phyloP scores from a whole-genome alignment of 805 yeast genomes.

The Metschnikowia lunata region DNA sequence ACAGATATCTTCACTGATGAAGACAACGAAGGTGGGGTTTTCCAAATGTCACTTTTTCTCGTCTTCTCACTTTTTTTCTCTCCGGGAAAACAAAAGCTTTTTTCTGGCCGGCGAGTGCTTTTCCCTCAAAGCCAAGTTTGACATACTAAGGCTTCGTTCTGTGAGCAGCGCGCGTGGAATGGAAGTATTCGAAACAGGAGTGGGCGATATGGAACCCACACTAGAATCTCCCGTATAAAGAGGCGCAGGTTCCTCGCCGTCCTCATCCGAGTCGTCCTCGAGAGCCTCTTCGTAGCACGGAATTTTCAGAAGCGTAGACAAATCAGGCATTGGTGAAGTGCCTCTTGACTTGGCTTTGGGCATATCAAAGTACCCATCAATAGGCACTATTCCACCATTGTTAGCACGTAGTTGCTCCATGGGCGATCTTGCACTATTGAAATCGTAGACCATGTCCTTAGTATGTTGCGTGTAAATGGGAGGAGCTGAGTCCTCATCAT shows the following conservation, averaged over 20 bases:
- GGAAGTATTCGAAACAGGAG: not conserved
- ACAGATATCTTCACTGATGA: too few relatives aligned
- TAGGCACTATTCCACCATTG: constrained; percentile 14
- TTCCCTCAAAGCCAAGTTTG: constrained; percentile 7
- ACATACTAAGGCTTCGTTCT: constrained; percentile 11
- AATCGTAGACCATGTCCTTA: constrained; percentile 36
- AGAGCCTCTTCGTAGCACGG: constrained; percentile 40
- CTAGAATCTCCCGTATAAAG: constrained; percentile 10
- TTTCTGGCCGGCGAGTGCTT: constrained; percentile 7
- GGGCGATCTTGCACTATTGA: constrained; percentile 31
- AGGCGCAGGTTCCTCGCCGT: constrained; percentile 19
- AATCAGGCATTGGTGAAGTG: constrained; percentile 20
- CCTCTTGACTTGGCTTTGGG: constrained; percentile 15
- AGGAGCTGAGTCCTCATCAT: constrained; percentile 35
- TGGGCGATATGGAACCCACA: constrained; percentile 1
- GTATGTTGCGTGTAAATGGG: constrained; percentile 40
- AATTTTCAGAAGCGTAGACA: constrained; percentile 24
- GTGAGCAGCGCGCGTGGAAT: constrained; percentile 4
- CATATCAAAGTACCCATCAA: constrained; percentile 32
- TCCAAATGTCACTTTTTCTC: too few relatives aligned
- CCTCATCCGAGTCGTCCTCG: constrained; percentile 32
- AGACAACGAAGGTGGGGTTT: too few relatives aligned
- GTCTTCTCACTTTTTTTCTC: constrained; percentile 6
- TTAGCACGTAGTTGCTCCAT: constrained; percentile 31
- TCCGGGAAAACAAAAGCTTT: constrained; percentile 7